A percentile compares a stretch with the other conserved stretches of the same genome.
These are phyloP conservation scores for Wickerhamiella slavikovae DNA, from an alignment of 805 yeast species.

Conservation along the genomic window DNA sequence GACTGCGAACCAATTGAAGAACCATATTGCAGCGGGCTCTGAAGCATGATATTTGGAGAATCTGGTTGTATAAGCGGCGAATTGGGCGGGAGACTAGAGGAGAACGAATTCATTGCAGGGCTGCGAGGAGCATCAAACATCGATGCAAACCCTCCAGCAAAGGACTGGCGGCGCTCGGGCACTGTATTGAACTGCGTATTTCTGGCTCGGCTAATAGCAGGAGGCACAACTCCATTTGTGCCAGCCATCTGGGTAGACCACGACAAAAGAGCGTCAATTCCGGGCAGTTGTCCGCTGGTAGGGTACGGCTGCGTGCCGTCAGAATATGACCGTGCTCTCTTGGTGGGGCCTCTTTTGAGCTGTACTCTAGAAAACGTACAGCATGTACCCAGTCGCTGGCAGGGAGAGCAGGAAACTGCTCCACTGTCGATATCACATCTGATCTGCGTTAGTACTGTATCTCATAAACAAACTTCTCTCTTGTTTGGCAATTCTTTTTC, in stretches of 20 bases:
- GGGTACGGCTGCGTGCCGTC: constrained; percentile 2
- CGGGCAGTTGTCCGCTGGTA: constrained; percentile 4
- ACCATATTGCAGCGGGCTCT: too few relatives aligned
- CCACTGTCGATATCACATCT: constrained; percentile 21
- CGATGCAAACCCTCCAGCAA: too few relatives aligned
- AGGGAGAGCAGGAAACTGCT: constrained; percentile 25
- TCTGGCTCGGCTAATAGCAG: too few relatives aligned
- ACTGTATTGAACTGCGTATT: too few relatives aligned
- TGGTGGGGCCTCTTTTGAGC: constrained; percentile 41
- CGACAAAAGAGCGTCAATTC: constrained; percentile 5
- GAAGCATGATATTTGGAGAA: not conserved
- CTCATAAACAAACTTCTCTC: too few relatives aligned
- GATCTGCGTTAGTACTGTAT: constrained; percentile 13
- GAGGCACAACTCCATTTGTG: not conserved
- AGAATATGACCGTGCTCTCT: constrained; percentile 19
- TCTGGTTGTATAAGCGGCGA: not conserved
- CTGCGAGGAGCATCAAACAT: not conserved
- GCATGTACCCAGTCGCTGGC: constrained; percentile 28
- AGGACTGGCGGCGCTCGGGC: too few relatives aligned
- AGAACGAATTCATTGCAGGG: not conserved
- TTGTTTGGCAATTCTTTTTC: too few relatives aligned
- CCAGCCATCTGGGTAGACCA: constrained; percentile 3
- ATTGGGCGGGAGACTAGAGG: not conserved
- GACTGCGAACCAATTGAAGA: not conserved
- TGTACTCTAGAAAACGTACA: constrained; percentile 39